phyloP scores from a whole-genome alignment of 192 early-diverging fungal genomes.

The Coemansia sp. region DNA sequence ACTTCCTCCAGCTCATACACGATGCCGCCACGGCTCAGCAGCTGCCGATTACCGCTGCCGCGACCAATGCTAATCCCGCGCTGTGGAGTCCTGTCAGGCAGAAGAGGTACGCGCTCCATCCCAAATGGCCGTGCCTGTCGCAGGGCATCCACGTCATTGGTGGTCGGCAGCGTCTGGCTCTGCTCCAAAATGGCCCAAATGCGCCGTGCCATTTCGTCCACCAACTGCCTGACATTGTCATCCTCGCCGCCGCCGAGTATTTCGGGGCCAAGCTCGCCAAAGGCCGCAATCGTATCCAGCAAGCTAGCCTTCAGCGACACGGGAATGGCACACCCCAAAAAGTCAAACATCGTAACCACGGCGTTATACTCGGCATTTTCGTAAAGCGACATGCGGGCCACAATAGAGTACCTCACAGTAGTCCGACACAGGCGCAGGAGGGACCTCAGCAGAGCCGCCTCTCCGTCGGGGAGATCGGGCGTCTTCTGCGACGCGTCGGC shows the following conservation, averaged over 20 bases:
- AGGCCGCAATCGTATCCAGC: slow-evolving; percentile 79
- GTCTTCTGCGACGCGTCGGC: slow-evolving; percentile 26
- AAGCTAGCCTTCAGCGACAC: slow-evolving; percentile 83
- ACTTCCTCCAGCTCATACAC: slow-evolving; percentile 83
- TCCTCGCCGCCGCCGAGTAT: slow-evolving; percentile 36
- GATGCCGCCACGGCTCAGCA: slow-evolving; percentile 59
- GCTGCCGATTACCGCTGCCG: slow-evolving; percentile 23
- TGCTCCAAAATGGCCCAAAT: slow-evolving; percentile 86
- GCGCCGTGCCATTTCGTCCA: slow-evolving; percentile 65
- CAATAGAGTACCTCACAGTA: slow-evolving; percentile 77
- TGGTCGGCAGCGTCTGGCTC: slow-evolving; percentile 64
- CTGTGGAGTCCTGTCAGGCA: slow-evolving; percentile 26
- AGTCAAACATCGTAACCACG: slow-evolving; percentile 72
- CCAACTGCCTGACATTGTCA: slow-evolving; percentile 26
- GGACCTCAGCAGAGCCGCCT: slow-evolving; percentile 71
- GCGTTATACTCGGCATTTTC: slow-evolving; percentile 72
- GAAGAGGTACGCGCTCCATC: slow-evolving; percentile 19
- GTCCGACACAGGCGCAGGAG: slow-evolving; percentile 79
- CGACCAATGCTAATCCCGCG: slow-evolving; percentile 31
- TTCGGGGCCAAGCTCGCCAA: slow-evolving; percentile 59
- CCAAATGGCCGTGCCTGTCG: slow-evolving; percentile 19
- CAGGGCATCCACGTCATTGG: slow-evolving; percentile 28
- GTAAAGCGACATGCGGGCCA: slow-evolving; percentile 70
- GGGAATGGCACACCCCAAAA: slow-evolving; percentile 80
- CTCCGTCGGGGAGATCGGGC: slow-evolving; percentile 70